These are phyloP conservation scores for Trametes sanguinea DNA, from an alignment of 768 basidiomycete species.

Conservation along the genomic window DNA sequence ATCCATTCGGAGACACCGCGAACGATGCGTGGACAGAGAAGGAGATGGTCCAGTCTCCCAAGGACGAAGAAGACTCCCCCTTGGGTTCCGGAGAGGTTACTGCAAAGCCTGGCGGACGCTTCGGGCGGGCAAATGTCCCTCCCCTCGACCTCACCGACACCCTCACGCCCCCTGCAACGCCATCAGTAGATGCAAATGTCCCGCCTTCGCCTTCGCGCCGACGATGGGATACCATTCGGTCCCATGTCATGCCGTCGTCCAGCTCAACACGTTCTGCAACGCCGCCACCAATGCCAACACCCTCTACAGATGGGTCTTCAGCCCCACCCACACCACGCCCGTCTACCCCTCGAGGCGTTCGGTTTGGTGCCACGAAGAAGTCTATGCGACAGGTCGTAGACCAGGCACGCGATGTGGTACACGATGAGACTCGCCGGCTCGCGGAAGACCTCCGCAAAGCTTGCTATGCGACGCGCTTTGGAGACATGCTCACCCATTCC, in stretches of 20 bases:
- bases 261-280: constrained; percentile 10
- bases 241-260: constrained; percentile 27
- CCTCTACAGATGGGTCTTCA: not conserved
- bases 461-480: constrained; percentile 54
- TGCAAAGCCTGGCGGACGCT: constrained; percentile 4
- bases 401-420: constrained; percentile 51
- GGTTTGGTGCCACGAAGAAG: constrained; percentile 25
- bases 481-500: constrained; percentile 39
- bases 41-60: constrained; percentile 25
- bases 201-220: constrained; percentile 27
- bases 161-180: not conserved
- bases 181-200: not conserved
- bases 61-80: constrained; percentile 10
- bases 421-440: constrained; percentile 52
- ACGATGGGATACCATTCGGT: constrained; percentile 33
- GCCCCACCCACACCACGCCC: constrained; percentile 21
- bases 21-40: constrained; percentile 27
- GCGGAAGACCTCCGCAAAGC: constrained; percentile 58
- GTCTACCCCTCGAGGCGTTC: constrained; percentile 28
- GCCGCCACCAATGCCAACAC: constrained; percentile 13
- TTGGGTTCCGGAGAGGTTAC: not conserved
- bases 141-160: constrained; percentile 25
- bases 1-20: constrained; percentile 21
- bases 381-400: constrained; percentile 58
- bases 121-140: constrained; percentile 6